A percentile compares a stretch with the other conserved stretches of the same genome.
These are phyloP conservation scores for Wallacemonas sp. DNA, from an alignment of 208 protist genomes.

Conservation along the genomic window DNA sequence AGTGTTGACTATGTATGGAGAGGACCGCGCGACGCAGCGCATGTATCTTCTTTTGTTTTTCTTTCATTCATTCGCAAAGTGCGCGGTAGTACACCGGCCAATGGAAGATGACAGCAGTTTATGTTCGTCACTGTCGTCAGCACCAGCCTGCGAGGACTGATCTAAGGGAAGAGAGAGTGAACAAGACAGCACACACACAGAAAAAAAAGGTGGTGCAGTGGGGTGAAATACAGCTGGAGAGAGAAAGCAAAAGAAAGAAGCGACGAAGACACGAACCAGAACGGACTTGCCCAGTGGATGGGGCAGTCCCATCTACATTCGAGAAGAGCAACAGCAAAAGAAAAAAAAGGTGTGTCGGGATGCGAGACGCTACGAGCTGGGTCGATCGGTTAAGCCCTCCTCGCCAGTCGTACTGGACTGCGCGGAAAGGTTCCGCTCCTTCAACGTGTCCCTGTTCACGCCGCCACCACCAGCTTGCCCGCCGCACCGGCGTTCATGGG, in stretches of 20 bases:
- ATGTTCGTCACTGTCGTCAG: too few relatives aligned
- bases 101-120: too few relatives aligned
- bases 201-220: conserved; percentile 1
- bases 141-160: neutral
- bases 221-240: neutral
- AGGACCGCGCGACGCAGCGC: too few relatives aligned
- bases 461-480: too few relatives aligned
- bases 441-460: neutral
- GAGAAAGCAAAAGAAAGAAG: conserved; percentile 14
- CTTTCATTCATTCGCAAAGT: neutral
- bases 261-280: neutral
- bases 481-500: neutral
- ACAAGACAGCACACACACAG: neutral
- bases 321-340: too few relatives aligned
- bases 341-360: too few relatives aligned
- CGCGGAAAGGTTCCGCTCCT: neutral
- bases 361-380: neutral
- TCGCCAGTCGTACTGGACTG: neutral
- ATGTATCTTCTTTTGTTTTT: conserved; percentile 1
- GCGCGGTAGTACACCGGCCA: too few relatives aligned
- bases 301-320: too few relatives aligned
- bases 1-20: too few relatives aligned
- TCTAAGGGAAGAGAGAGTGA: neutral
- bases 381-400: conserved; percentile 5
- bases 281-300: too few relatives aligned